Percentiles rank a stretch among this genome's conserved stretches.
These are phyloP conservation scores for Globisporangium polare DNA, from an alignment of 352 stramenopile species.

Conservation along the genomic window DNA sequence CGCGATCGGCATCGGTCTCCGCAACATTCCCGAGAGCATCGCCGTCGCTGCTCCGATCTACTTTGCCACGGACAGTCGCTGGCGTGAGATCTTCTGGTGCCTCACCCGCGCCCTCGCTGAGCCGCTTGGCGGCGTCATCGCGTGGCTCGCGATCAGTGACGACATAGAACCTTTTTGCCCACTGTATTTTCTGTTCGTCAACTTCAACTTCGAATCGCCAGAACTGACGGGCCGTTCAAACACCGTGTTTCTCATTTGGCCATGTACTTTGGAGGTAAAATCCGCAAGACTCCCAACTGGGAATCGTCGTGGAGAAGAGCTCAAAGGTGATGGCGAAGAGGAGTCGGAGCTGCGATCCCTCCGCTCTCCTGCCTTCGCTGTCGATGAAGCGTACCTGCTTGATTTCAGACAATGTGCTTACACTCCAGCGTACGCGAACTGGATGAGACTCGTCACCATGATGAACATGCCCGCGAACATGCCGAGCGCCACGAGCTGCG, in stretches of 20 bases:
- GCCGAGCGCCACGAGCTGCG: constrained; percentile 77
- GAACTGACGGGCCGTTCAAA: too few relatives aligned
- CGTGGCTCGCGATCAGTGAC: constrained; percentile 79
- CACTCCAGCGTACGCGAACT: constrained; percentile 79
- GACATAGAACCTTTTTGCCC: constrained; percentile 36
- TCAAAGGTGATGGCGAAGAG: neutral
- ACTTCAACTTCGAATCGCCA: too few relatives aligned
- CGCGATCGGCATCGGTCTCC: constrained; percentile 92
- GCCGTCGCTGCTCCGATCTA: constrained; percentile 96
- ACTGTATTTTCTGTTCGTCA: neutral
- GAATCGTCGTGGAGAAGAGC: neutral
- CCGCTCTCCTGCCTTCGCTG: neutral
- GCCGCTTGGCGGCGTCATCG: constrained; percentile 87
- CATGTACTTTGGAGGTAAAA: too few relatives aligned
- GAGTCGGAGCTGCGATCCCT: neutral
- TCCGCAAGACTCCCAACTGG: too few relatives aligned
- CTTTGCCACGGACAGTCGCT: constrained; percentile 93
- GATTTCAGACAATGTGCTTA: constrained; percentile 20
- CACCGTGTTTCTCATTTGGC: neutral
- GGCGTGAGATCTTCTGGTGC: constrained; percentile 93
- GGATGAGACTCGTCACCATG: constrained; percentile 85
- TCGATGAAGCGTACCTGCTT: neutral
- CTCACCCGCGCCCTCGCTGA: constrained; percentile 84
- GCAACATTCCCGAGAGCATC: constrained; percentile 97
- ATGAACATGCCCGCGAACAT: constrained; percentile 83